phyloP scores from a whole-genome alignment of 148 eudicot genomes.

The Chenopodium album region DNA sequence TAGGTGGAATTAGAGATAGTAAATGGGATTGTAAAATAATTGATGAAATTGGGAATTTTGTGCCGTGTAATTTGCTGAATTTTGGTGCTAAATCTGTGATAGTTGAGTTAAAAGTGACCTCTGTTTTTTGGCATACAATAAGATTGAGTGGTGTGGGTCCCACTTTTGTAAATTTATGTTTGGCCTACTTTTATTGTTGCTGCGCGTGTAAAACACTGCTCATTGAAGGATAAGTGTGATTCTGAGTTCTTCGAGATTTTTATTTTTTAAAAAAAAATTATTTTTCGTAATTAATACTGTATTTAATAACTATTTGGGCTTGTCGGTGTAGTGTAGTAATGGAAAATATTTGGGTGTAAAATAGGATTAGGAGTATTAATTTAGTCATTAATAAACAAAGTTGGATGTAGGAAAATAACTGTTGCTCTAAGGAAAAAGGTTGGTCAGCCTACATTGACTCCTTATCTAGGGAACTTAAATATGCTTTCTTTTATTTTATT shows the following conservation, averaged over 20 bases:
- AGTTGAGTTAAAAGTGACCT: not conserved
- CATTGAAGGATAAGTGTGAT: constrained; percentile 6
- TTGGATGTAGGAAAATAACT: not conserved
- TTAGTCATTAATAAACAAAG: not conserved
- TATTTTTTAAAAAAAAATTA: not conserved
- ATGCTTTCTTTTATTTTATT: not conserved
- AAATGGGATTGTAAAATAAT: not conserved
- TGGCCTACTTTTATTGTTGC: not conserved
- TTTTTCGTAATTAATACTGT: not conserved
- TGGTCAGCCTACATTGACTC: constrained; percentile 16
- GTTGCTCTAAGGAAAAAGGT: not conserved
- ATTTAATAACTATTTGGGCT: not conserved
- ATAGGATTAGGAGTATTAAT: not conserved
- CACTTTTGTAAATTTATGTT: not conserved
- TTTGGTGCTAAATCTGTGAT: not conserved
- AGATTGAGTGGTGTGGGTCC: constrained; percentile 22
- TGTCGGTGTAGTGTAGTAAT: constrained; percentile 15
- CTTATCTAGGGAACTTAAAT: constrained; percentile 1
- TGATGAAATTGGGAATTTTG: not conserved
- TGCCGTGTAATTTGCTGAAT: constrained; percentile 15
- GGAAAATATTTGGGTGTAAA: not conserved
- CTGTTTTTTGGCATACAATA: not conserved
- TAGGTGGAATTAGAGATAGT: too few species aligned
- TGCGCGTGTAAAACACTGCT: constrained; percentile 13
- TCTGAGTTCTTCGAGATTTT: constrained; percentile 17